A percentile compares a stretch with the other conserved stretches of the same genome.
Conservation (phyloP, 202 grass and related monocot species). For the Brachypodium distachyon region DNA sequence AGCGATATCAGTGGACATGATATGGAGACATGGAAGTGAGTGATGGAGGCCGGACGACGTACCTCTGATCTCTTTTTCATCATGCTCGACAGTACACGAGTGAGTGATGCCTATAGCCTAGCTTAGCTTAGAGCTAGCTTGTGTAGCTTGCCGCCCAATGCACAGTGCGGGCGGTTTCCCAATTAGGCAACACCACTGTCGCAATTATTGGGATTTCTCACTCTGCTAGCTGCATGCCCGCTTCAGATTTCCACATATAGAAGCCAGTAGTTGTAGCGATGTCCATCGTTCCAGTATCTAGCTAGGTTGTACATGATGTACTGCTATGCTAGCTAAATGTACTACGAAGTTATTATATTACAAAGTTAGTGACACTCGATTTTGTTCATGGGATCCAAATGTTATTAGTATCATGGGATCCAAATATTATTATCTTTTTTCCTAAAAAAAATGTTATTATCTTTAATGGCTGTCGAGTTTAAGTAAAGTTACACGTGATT, state of each 20-base stretch:
- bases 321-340: background rate
- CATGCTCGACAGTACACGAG: background rate
- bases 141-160: background rate
- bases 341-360: too few relatives aligned
- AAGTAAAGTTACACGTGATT: too few relatives aligned
- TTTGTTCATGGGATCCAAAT: too few relatives aligned
- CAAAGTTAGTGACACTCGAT: too few relatives aligned
- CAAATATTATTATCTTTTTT: too few relatives aligned
- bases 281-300: background rate
- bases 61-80: too few relatives aligned
- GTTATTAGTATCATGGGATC: too few relatives aligned
- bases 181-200: conserved; percentile 9
- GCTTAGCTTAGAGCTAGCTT: too few relatives aligned
- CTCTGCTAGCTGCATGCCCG: background rate
- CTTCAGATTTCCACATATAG: background rate
- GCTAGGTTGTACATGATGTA: background rate
- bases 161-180: background rate
- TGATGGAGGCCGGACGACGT: too few relatives aligned
- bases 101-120: too few relatives aligned
- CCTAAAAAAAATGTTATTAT: too few relatives aligned
- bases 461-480: too few relatives aligned
- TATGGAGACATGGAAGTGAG: background rate
- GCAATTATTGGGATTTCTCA: background rate
- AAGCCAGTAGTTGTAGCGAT: background rate
- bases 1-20: background rate